Evolutionary conservation across 1,284 basidiomycete species (phyloP).

Genomic region (Inonotus hispidus): DNA sequence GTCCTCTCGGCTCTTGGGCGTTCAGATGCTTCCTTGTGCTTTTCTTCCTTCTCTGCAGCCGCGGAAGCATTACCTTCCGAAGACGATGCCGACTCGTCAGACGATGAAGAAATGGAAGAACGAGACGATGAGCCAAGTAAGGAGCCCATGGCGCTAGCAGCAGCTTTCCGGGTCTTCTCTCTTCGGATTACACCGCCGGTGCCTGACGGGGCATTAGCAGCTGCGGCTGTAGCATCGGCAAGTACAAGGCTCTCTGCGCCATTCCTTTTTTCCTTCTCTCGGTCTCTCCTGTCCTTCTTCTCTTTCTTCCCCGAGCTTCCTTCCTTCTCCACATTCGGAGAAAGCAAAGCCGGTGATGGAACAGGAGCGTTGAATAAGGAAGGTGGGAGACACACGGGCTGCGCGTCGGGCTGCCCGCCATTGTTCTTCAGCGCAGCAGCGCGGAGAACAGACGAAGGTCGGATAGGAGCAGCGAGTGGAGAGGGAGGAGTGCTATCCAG

Average conservation of each 20-base stretch:
- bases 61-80: neutral
- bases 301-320: neutral
- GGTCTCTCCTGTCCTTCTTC: neutral
- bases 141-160: neutral
- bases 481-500: conserved; percentile 6
- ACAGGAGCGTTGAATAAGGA: conserved; percentile 8
- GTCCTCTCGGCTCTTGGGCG: neutral
- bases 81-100: neutral
- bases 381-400: conserved; percentile 8
- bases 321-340: neutral
- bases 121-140: neutral
- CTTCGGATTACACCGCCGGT: neutral
- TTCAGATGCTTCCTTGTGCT: neutral
- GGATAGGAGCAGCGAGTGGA: conserved; percentile 1
- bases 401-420: neutral
- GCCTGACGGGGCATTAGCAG: neutral
- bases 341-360: neutral
- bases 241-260: neutral
- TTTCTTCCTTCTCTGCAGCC: neutral
- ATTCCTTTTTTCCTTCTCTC: neutral
- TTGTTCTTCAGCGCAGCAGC: neutral
- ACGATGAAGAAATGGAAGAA: neutral
- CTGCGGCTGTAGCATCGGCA: neutral
- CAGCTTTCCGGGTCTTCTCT: neutral
- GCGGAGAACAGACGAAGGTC: conserved; percentile 5